Percentiles rank a stretch among this genome's conserved stretches.
Evolutionary conservation across 805 yeast genomes (phyloP).

Genomic region (Cyberlindnera xishuangbannaensis): DNA sequence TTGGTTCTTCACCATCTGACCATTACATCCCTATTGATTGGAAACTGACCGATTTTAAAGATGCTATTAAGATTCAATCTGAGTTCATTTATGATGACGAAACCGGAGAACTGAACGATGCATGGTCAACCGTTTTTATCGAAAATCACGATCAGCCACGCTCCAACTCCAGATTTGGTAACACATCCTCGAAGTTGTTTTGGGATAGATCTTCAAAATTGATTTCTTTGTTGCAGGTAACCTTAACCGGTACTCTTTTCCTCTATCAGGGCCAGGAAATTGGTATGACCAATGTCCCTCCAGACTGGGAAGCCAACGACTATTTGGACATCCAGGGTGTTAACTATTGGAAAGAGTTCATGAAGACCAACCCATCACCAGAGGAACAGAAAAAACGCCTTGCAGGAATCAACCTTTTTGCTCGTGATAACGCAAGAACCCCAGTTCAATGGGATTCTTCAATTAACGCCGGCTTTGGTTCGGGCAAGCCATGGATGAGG

Average conservation of each 20-base stretch:
- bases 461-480: constrained; percentile 42
- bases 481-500: constrained; percentile 47
- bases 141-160: constrained; percentile 58
- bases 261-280: constrained; percentile 60
- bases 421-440: constrained; percentile 50
- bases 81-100: constrained; percentile 33
- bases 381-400: constrained; percentile 27
- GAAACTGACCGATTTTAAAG: constrained; percentile 35
- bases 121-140: constrained; percentile 49
- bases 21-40: constrained; percentile 32
- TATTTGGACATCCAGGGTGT: constrained; percentile 45
- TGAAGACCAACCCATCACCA: constrained; percentile 21
- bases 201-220: constrained; percentile 41
- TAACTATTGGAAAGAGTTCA: constrained; percentile 34
- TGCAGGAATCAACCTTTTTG: constrained; percentile 32
- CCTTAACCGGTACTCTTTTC: constrained; percentile 50
- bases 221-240: constrained; percentile 37
- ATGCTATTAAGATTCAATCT: constrained; percentile 31
- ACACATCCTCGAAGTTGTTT: constrained; percentile 29
- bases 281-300: constrained; percentile 43
- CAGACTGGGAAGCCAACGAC: constrained; percentile 41
- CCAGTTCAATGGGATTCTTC: constrained; percentile 51
- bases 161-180: constrained; percentile 46
- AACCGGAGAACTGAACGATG: constrained; percentile 33
- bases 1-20: constrained; percentile 34